Conservation (phyloP, 495 filamentous ascomycete genomes). For the Aspergillus egyptiacus region DNA sequence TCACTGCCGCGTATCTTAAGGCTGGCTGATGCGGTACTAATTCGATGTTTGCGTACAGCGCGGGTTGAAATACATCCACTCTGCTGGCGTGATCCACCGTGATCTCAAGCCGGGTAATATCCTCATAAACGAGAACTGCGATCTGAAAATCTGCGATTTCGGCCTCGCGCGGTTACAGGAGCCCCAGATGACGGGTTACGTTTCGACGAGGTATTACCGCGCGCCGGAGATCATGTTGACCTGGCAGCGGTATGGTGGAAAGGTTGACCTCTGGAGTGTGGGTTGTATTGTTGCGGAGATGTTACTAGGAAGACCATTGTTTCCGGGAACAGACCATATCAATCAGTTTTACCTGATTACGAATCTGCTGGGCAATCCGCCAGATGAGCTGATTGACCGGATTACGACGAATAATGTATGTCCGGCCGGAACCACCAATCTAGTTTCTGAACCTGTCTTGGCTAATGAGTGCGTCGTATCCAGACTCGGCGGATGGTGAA, state of each 20-base stretch:
- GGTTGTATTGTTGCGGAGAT: constrained; percentile 99
- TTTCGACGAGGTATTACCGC: constrained; percentile 96
- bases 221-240: constrained; percentile 99
- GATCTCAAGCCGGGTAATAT: constrained; percentile 98
- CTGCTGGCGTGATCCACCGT: constrained; percentile 93
- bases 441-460: neutral
- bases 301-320: constrained; percentile 94
- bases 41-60: constrained; percentile 49
- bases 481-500: constrained; percentile 94
- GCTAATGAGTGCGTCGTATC: neutral
- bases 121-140: constrained; percentile 97
- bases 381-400: constrained; percentile 94
- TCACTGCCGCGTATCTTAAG: neutral
- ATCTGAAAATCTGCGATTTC: constrained; percentile 99
- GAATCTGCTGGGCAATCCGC: constrained; percentile 88
- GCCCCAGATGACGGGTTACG: constrained; percentile 98
- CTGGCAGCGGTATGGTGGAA: constrained; percentile 98
- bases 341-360: constrained; percentile 99
- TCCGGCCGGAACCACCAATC: neutral
- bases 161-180: constrained; percentile 95
- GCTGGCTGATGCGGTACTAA: constrained; percentile 1
- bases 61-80: constrained; percentile 98
- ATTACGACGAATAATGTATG: constrained; percentile 95
- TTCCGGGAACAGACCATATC: constrained; percentile 98
- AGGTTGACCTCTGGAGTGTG: constrained; percentile 98